Percentiles rank a stretch among this genome's conserved stretches.
These are phyloP conservation scores for Persicaria maculosa DNA, from an alignment of 148 eudicot species.

Conservation along the genomic window DNA sequence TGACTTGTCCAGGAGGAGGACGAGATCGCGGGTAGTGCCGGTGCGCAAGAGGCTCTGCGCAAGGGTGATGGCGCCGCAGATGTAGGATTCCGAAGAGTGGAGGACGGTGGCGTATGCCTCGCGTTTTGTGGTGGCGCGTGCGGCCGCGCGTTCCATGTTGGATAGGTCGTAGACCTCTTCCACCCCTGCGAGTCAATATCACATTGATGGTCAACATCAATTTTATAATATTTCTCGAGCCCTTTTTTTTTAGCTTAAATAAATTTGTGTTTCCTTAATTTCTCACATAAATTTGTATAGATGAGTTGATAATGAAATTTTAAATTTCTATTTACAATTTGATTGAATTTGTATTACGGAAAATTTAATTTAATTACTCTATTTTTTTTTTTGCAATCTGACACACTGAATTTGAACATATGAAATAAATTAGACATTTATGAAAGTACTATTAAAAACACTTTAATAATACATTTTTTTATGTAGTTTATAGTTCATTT, in stretches of 20 bases:
- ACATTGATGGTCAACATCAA: background rate
- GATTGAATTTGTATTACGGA: background rate
- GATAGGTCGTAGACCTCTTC: slow-evolving; percentile 52
- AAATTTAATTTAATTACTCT: background rate
- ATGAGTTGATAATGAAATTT: background rate
- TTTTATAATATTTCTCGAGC: background rate
- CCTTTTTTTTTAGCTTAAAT: background rate
- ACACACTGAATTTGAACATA: no score
- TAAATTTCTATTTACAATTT: background rate
- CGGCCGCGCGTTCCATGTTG: slow-evolving; percentile 30
- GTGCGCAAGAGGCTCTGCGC: slow-evolving; percentile 69
- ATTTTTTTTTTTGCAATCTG: no score
- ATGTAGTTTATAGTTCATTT: no score
- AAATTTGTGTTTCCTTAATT: no score
- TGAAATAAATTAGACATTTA: no score
- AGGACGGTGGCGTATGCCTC: slow-evolving; percentile 91
- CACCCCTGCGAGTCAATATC: slow-evolving; percentile 28
- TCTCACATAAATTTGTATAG: background rate
- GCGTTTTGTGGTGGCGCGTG: slow-evolving; percentile 20
- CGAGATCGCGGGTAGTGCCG: slow-evolving; percentile 76
- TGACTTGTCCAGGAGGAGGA: slow-evolving; percentile 76
- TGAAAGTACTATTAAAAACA: no score
- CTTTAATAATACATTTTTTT: no score
- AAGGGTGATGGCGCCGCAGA: slow-evolving; percentile 82
- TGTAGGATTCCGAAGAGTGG: slow-evolving; percentile 79